Conservation (phyloP, 2,329 filamentous ascomycete genomes). For the Neofusicoccum sp. region DNA sequence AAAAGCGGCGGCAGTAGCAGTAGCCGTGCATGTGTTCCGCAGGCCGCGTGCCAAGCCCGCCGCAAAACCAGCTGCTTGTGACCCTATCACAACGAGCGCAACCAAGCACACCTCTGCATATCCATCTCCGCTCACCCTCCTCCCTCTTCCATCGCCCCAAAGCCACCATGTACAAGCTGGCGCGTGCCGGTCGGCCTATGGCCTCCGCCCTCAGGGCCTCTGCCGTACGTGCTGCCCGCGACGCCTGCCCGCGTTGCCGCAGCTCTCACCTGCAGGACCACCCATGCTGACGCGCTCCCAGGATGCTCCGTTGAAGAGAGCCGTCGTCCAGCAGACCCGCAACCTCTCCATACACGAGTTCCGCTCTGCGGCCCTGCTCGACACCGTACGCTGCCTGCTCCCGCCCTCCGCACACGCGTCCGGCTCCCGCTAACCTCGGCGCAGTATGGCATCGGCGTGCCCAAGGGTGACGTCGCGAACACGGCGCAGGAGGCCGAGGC, state of each 20-base stretch:
- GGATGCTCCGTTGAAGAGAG: constrained; percentile 55
- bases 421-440: constrained; percentile 10
- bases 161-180: constrained; percentile 80
- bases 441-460: constrained; percentile 92
- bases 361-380: constrained; percentile 88
- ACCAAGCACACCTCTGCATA: constrained; percentile 27
- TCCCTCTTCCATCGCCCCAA: constrained; percentile 25
- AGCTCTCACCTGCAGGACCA: constrained; percentile 17
- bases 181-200: constrained; percentile 71
- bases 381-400: constrained; percentile 48
- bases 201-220: constrained; percentile 75
- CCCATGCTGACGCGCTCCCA: constrained; percentile 41
- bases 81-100: constrained; percentile 7
- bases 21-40: background rate
- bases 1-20: background rate
- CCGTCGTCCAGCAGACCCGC: constrained; percentile 74
- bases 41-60: constrained; percentile 1
- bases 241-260: constrained; percentile 8
- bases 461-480: constrained; percentile 83
- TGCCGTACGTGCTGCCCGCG: constrained; percentile 57
- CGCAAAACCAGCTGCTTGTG: constrained; percentile 15
- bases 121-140: constrained; percentile 27
- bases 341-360: constrained; percentile 98
- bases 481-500: constrained; percentile 83
- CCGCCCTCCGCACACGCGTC: constrained; percentile 18